These are phyloP conservation scores for Begonia masoniana DNA, from an alignment of 306 rosid genomes.

Conservation along the genomic window DNA sequence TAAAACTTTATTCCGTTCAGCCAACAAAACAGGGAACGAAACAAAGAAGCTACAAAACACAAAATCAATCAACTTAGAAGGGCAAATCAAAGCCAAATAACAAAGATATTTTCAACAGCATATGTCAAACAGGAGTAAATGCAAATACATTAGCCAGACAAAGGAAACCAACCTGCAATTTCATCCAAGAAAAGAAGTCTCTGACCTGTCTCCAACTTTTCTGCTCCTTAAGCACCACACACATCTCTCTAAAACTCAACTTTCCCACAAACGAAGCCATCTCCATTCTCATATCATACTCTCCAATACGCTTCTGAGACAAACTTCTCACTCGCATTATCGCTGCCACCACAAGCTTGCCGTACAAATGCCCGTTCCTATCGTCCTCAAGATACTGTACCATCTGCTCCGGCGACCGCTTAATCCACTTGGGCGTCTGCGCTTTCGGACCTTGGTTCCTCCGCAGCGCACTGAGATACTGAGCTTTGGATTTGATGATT, in stretches of 20 bases:
- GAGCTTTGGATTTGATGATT: constrained; percentile 62
- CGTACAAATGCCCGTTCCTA: constrained; percentile 57
- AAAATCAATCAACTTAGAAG: no score
- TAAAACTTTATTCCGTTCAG: no score
- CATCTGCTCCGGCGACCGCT: constrained; percentile 87
- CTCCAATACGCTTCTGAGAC: constrained; percentile 29
- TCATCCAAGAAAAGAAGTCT: constrained; percentile 90
- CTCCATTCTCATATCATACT: constrained; percentile 58
- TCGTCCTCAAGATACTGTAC: constrained; percentile 67
- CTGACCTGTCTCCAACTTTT: constrained; percentile 85
- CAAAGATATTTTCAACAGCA: no score
- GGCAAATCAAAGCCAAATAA: no score
- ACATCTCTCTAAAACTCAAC: constrained; percentile 76
- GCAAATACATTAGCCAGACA: background rate
- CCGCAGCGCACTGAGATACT: constrained; percentile 43
- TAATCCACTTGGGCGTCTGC: constrained; percentile 80
- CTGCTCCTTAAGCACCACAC: constrained; percentile 78
- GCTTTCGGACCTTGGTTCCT: constrained; percentile 81
- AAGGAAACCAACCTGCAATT: constrained; percentile 60
- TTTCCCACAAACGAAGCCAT: constrained; percentile 77
- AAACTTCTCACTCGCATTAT: constrained; percentile 55
- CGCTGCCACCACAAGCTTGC: constrained; percentile 80
- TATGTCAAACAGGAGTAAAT: background rate
- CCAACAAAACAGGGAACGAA: no score
- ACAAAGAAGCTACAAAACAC: no score